Base-by-base conservation (phyloP, 257 asterid species). In the Nicotiana noctiflora region DNA sequence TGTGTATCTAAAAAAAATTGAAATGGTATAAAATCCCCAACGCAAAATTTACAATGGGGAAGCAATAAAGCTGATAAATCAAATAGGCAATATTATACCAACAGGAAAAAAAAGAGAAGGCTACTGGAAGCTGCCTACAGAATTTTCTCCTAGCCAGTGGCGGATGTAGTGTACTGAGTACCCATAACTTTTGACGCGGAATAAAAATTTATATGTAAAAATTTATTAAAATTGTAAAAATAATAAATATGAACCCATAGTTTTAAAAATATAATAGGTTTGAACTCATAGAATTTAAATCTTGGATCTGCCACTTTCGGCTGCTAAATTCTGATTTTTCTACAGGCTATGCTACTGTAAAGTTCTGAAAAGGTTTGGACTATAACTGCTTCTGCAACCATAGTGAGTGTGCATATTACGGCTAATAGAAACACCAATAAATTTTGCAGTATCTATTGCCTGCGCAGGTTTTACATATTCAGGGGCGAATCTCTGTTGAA, bases 361-460 rank as follows among this genome's bases (percentile, higher is more conserved):
- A 91, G 83, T 37, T 84, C 88, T 0, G 92, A 79, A 62, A 95
- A 95, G 84, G 75, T 85, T 32, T 4, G 51, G 32, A 91, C 84
- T 40, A 57, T 93, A 90, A 8, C 83, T 86, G 84, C 97, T 90
- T 51, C 93, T 86, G 6, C 88, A 85, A 5, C 87, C 86, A 77
- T 92, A 90, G 80, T 92, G 94, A 32, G 89, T 88, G 0, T 87
- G 86, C 15, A 94, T 89, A 21, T 90, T 89, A 81, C 92, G 82
- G 53, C 97, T 92, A 29, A 92, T 93, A 1, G 97, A 97, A 1
- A 92, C 98, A 0, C 92, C 90, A 0, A 97, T 8, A 40, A 93
- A 55, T 90, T 93, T 93, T 55, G 97, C 92, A 1, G 92, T 89
- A 56, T 93, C 98, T 2, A 93, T 75, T 1, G 93, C 93, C 94